A percentile compares a stretch with the other conserved stretches of the same genome.
phyloP scores from a whole-genome alignment of 345 rosid species.

The Melastoma malabathricum region DNA sequence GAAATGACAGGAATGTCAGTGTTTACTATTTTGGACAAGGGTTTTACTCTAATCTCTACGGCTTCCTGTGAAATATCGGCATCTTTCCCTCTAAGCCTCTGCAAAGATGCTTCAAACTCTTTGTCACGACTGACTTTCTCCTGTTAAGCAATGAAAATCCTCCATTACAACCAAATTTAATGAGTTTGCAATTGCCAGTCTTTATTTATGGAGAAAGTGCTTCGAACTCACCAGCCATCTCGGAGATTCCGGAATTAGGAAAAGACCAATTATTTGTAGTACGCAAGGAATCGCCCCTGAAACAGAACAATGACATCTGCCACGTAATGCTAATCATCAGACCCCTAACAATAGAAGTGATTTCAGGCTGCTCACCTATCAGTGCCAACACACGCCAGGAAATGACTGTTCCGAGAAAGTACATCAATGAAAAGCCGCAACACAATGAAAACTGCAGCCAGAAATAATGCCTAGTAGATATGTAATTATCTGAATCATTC shows the following conservation, averaged over 20 bases:
- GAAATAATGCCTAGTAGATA: neutral
- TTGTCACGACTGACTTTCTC: slow-evolving; percentile 20
- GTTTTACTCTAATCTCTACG: slow-evolving; percentile 29
- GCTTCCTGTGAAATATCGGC: slow-evolving; percentile 35
- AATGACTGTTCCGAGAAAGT: slow-evolving; percentile 13
- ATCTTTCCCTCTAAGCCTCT: slow-evolving; percentile 28
- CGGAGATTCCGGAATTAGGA: slow-evolving; percentile 24
- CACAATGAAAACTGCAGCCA: slow-evolving; percentile 11
- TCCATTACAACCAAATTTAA: no score
- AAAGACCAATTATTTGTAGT: slow-evolving; percentile 13
- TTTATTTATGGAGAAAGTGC: neutral
- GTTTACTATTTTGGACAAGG: no score
- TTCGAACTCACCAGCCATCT: slow-evolving; percentile 22
- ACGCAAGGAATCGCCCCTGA: slow-evolving; percentile 12
- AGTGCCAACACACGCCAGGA: slow-evolving; percentile 24
- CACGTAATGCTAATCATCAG: no score
- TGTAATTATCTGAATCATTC: neutral
- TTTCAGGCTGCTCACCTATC: slow-evolving; percentile 8
- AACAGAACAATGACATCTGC: neutral
- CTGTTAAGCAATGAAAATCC: slow-evolving; percentile 7
- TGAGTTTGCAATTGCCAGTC: no score
- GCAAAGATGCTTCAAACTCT: slow-evolving; percentile 33
- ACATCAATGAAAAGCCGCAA: slow-evolving; percentile 14
- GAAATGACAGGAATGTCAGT: no score
- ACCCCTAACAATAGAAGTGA: no score